Evolutionary conservation across 805 yeast species (phyloP), one percentile per base, ranked within the genome.

Genomic region (Metschnikowia matae): DNA sequence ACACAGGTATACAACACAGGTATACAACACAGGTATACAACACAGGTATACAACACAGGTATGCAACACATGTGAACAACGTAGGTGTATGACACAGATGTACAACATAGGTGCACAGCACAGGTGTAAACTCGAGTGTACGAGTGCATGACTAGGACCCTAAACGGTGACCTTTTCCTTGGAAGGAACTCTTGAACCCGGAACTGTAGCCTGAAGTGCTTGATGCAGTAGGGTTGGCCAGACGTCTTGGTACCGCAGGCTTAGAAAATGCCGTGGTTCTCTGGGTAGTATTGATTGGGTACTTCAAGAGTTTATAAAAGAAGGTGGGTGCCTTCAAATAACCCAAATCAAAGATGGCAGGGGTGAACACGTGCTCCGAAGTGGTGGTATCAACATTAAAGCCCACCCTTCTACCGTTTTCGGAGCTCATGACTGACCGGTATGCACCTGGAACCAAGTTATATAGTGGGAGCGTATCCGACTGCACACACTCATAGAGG

Each of bases 401-500:
- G 10, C 76, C 76, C 6, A 72, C 75, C 43, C 70, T 60, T 29
- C 51, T 21, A 26, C 53, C 55, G 32, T 49, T 47, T 15, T 29
- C 35, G n/a, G 23, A 11, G 14, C 54, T 56, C 40, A 35, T 26
- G 21, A 35, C 40, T 10, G 46, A 26, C 14, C 40, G 40, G 51
- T 69, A 68, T 1, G 68, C 61, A 5, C 67, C 65, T 1, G 74
- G 69, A 38, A 68, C 54, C 38, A 73, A 60, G 57, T 73, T 73
- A 56, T 69, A 70, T 40, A 73, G 52, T 2, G 78, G 77, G 23
- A 68, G 36, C 2, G 87, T 78, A 38, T 73, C 67, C 0, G 87
- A 82, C 58, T 83, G 87, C 40, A 82, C 62, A 60, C 89, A 84
- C 53, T 77, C 79, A 66, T 82, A 83, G 4, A 81, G 51, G 60